Conservation (phyloP, 75 land plant genomes). For the Adiantum capillusveneris region DNA sequence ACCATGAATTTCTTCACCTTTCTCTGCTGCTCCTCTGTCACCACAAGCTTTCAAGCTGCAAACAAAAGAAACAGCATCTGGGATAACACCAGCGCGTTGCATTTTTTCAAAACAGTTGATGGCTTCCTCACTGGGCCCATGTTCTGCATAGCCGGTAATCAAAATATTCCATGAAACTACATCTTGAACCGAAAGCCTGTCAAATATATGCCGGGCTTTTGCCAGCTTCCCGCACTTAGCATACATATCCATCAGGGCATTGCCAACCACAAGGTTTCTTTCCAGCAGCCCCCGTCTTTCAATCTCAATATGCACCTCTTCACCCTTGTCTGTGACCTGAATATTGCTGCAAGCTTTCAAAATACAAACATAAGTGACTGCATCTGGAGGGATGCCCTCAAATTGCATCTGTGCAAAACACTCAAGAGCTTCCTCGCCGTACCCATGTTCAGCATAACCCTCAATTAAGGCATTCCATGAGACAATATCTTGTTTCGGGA, state of each 20-base stretch:
- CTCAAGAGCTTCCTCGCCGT: constrained; percentile 31
- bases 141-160: constrained; percentile 22
- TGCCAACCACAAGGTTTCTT: constrained; percentile 32
- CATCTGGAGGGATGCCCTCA: too few relatives aligned
- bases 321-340: neutral
- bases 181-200: constrained; percentile 19
- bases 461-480: too few relatives aligned
- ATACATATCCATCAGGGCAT: constrained; percentile 59
- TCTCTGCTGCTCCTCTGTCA: too few relatives aligned
- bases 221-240: constrained; percentile 39
- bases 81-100: constrained; percentile 20
- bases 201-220: constrained; percentile 44
- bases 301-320: neutral
- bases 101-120: constrained; percentile 42
- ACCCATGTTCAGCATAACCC: constrained; percentile 49
- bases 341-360: neutral
- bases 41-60: too few relatives aligned
- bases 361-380: too few relatives aligned
- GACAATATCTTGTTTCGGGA: too few relatives aligned
- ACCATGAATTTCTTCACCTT: too few relatives aligned
- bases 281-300: constrained; percentile 8
- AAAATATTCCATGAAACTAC: constrained; percentile 10
- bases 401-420: too few relatives aligned
- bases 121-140: constrained; percentile 37
- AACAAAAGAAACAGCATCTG: too few relatives aligned